phyloP scores from a whole-genome alignment of 176 grass and related monocot genomes.

The Aegilops longissima region DNA sequence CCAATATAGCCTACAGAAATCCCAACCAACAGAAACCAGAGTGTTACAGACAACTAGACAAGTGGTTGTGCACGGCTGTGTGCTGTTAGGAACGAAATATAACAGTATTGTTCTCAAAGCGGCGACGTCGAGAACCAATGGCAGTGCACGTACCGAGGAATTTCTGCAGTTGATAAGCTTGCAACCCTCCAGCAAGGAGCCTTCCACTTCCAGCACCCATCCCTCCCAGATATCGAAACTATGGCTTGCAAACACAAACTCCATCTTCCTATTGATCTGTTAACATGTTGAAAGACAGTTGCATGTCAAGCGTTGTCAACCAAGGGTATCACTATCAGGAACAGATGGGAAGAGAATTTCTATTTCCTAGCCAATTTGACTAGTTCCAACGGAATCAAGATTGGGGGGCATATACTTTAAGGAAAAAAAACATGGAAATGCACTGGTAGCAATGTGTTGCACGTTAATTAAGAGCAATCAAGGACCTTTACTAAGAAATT shows the following conservation, averaged over 20 bases:
- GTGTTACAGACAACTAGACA: neutral
- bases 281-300: neutral
- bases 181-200: constrained; percentile 64
- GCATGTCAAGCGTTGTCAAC: neutral
- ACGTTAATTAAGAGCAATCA: neutral
- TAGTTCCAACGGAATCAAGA: neutral
- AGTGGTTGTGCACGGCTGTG: neutral
- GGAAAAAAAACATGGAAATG: neutral
- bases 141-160: constrained; percentile 50
- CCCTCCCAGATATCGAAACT: constrained; percentile 89
- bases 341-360: neutral
- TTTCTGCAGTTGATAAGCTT: constrained; percentile 87
- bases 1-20: constrained; percentile 62
- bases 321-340: neutral
- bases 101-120: neutral
- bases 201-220: constrained; percentile 81
- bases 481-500: neutral
- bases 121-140: neutral
- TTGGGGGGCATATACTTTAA: neutral
- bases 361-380: neutral
- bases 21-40: neutral
- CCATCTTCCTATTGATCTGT: constrained; percentile 92
- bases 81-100: neutral
- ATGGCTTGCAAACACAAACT: constrained; percentile 96
- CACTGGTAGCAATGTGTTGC: neutral